Evolutionary conservation across 352 stramenopile species (phyloP), one percentile per base, ranked within the genome.

Genomic region (Globisporangium nagaii): DNA sequence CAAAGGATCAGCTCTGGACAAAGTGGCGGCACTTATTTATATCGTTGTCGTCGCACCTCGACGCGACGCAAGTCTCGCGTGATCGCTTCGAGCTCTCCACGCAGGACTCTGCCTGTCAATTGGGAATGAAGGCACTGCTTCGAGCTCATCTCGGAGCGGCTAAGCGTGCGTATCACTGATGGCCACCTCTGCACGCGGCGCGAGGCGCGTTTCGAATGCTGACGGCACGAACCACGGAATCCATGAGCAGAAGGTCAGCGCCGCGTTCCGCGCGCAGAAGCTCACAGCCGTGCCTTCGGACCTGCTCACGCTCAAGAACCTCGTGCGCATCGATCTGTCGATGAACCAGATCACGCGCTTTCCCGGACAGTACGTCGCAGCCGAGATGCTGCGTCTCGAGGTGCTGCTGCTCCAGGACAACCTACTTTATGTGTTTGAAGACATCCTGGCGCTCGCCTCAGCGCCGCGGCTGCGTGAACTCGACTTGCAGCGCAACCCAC

Each of bases 341-440:
- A 45, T 63, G 40, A 92, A 92, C 41, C 62, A 68, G 24, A 48
- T 92, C 31, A 78, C 71, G 8, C 70, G 77, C 3, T 76, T 92
- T 42, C 81, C 81, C 0, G 81, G 81, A 10, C 46, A 34, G 12
- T 56, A 74, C 19, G 51, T 90, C 17, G 68, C 67, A 1, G 47
- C 32, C 8, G 66, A 76, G 32, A 44, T 92, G 31, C 63, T 65
- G 27, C 67, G 50, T 2, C 63, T 90, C 24, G 68, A 88, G 42
- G 59, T 82, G 24, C 41, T 92, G n/a, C 32, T 66, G 24, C 53
- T 90, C 11, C 65, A 67, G 12, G 53, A 70, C 37, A 92, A 92
- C 48, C 27, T 85, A 3, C 59, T 92, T 7, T 75, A 75, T 35
- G 62, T 82, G 2, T 58, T 92, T 3, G 76, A 92, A 60, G 81